phyloP scores from a whole-genome alignment of 768 basidiomycete genomes.

The Candolleomyces eurysporus region DNA sequence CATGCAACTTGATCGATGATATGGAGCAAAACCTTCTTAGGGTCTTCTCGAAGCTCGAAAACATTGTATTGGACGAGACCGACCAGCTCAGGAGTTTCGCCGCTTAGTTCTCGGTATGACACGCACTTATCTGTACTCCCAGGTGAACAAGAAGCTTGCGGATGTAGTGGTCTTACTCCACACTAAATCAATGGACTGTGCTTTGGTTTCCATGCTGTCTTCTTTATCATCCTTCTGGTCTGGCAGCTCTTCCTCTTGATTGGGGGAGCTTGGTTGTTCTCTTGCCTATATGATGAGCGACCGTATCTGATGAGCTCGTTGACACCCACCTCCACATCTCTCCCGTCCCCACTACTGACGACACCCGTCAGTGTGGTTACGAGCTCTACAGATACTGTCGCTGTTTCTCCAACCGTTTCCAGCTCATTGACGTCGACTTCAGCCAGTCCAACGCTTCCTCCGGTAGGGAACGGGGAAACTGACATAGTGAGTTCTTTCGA shows the following conservation, averaged over 20 bases:
- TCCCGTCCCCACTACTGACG: not conserved
- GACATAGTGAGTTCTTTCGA: not conserved
- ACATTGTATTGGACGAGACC: not conserved
- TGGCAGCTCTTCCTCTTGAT: not conserved
- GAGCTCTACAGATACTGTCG: not conserved
- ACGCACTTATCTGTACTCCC: conserved; percentile 1
- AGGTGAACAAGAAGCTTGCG: conserved; percentile 3
- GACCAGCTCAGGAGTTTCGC: not conserved
- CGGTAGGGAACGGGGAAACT: not conserved
- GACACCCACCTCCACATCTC: not conserved
- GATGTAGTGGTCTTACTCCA: not conserved
- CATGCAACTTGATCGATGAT: not conserved
- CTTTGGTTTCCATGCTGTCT: not conserved
- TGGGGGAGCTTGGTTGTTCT: not conserved
- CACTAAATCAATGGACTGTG: not conserved
- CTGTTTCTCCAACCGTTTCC: not conserved
- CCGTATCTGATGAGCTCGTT: not conserved
- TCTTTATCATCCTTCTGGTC: not conserved
- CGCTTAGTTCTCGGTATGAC: conserved; percentile 2
- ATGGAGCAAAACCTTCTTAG: not conserved
- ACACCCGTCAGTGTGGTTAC: not conserved
- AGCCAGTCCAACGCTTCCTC: not conserved
- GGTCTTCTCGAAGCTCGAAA: not conserved
- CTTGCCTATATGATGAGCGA: not conserved
- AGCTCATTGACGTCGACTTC: not conserved